Base-by-base conservation (phyloP, 2,329 filamentous ascomycete species). In the Onygena corvina region DNA sequence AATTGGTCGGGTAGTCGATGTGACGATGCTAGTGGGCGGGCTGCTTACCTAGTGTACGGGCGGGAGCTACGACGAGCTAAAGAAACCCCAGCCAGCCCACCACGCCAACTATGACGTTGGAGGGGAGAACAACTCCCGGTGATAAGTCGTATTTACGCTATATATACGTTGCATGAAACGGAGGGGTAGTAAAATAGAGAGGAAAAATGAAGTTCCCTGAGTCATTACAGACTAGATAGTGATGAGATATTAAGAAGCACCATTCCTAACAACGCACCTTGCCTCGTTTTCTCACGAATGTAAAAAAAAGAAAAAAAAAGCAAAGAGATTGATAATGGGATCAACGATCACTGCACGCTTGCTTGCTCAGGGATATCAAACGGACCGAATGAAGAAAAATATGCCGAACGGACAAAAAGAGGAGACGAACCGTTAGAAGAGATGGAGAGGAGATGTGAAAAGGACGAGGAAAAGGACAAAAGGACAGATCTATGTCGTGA, bases 291-390 rank as follows among this genome's bases (percentile, higher is more conserved):
- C 11, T 12, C 16, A 12, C 8, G 20, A 23, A 23, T 3, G 25
- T 11, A 12, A 40, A 40, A 40, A 12, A n/a, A 40, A 36, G 20
- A n/a, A 40, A n/a, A 40, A 36, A 36, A n/a, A 40, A 23, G 18
- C 18, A 40, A 40, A 25, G 36, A 21, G 9, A 8, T 7, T 11
- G 11, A 11, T 23, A 38, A 38, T 38, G 14, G 18, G 18, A 11
- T 18, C 21, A n/a, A 38, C 14, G 14, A 38, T 7, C 34, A 38
- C 25, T 21, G 36, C 36, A 40, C 25, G 36, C 36, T 40, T 25
- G 36, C 34, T n/a, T n/a, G 34, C 36, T 40, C 36, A 40, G 36
- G 36, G 36, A 40, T 40, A 40, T 40, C 36, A 40, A n/a, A n/a
- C 25, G 20, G 25, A 40, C 11, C 6, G 36, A 40, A 40, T 21